Evolutionary conservation across 768 basidiomycete genomes (phyloP).

Genomic region (Candolleomyces efflorescens): DNA sequence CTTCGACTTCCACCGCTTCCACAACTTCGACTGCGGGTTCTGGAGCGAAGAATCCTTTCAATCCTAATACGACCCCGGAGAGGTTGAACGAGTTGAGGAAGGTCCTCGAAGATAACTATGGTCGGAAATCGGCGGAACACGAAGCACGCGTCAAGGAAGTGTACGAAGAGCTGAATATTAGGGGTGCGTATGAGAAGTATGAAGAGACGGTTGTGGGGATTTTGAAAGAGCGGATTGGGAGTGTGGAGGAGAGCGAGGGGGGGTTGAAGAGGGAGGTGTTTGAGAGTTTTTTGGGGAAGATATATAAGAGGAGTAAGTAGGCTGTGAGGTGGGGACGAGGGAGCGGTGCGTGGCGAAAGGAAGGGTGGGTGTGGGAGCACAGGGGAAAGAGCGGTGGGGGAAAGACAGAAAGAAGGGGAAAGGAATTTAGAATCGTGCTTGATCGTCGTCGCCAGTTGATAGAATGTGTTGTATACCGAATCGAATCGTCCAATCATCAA

Average conservation of each 20-base stretch:
- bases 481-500: too few species aligned
- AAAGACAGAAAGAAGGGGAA: too few species aligned
- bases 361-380: too few species aligned
- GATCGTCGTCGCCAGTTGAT: too few species aligned
- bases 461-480: too few species aligned
- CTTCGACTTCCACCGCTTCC: too few species aligned
- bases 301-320: conserved; percentile 62
- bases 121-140: conserved; percentile 50
- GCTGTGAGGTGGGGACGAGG: background rate
- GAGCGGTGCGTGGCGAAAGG: too few species aligned
- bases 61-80: background rate
- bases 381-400: too few species aligned
- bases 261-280: conserved; percentile 69
- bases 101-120: conserved; percentile 53
- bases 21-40: too few species aligned
- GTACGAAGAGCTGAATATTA: conserved; percentile 67
- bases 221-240: conserved; percentile 66
- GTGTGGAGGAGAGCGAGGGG: conserved; percentile 59
- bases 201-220: conserved; percentile 69
- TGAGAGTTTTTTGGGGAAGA: conserved; percentile 83
- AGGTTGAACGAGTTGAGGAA: conserved; percentile 39
- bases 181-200: conserved; percentile 67
- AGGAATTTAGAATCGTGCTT: too few species aligned
- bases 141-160: conserved; percentile 45
- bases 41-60: background rate